Evolutionary conservation across 306 rosid genomes (phyloP).

Genomic region (Pterocarpus macrocarpus): DNA sequence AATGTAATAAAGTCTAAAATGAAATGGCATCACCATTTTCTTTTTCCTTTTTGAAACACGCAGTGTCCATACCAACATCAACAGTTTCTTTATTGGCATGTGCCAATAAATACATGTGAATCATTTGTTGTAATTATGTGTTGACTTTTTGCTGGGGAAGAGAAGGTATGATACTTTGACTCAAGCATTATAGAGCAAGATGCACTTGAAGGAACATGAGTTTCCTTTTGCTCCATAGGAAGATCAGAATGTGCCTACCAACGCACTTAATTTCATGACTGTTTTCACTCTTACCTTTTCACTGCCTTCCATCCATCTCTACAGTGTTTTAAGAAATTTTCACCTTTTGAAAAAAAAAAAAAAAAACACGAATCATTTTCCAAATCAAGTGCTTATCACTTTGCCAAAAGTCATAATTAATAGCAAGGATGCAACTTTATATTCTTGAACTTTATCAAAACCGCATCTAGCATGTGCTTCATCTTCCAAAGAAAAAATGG

Average conservation of each 20-base stretch:
- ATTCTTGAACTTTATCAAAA: too few relatives aligned
- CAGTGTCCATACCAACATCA: neutral
- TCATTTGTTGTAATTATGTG: neutral
- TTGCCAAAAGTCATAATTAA: too few relatives aligned
- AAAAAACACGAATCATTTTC: too few relatives aligned
- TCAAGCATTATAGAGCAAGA: too few relatives aligned
- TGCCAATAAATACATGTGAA: neutral
- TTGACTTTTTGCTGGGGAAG: neutral
- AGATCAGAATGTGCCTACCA: conserved; percentile 40
- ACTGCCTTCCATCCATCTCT: conserved; percentile 67
- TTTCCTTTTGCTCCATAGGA: conserved; percentile 46
- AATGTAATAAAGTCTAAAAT: neutral
- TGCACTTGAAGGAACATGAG: conserved; percentile 21
- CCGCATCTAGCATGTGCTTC: too few relatives aligned
- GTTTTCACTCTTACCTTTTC: conserved; percentile 60
- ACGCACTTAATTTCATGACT: conserved; percentile 47
- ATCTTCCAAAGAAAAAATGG: too few relatives aligned
- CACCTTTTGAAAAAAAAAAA: conserved; percentile 40
- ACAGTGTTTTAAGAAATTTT: conserved; percentile 60
- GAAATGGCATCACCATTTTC: neutral
- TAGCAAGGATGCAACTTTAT: too few relatives aligned
- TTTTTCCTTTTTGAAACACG: neutral
- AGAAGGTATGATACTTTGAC: too few relatives aligned
- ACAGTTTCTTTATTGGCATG: neutral
- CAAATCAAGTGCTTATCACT: too few relatives aligned